These are phyloP conservation scores for Mariannaea sp. DNA, from an alignment of 2,329 filamentous ascomycete species.

Conservation along the genomic window DNA sequence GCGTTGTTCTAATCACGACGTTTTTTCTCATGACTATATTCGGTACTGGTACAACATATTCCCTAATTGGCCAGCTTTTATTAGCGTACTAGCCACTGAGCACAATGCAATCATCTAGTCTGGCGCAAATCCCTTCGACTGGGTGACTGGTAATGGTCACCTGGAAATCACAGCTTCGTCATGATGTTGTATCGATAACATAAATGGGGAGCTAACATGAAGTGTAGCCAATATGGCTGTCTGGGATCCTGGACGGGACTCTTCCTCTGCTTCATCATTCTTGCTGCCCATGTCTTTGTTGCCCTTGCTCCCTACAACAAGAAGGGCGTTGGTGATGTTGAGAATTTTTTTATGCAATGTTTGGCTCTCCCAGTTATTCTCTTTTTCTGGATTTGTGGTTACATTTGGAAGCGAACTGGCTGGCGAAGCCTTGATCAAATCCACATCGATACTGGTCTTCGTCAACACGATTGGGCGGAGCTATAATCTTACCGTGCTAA, in stretches of 20 bases:
- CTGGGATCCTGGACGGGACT: conserved; percentile 69
- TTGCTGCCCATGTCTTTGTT: conserved; percentile 58
- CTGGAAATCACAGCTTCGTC: too few relatives aligned
- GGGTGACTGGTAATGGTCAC: too few relatives aligned
- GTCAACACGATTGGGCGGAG: conserved; percentile 66
- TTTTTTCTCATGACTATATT: too few relatives aligned
- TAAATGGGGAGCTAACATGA: too few relatives aligned
- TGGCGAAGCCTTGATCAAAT: conserved; percentile 65
- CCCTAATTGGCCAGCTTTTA: too few relatives aligned
- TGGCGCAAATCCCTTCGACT: too few relatives aligned
- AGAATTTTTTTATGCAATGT: conserved; percentile 60
- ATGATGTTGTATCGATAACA: too few relatives aligned
- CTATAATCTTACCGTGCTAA: conserved; percentile 59
- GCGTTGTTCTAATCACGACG: too few relatives aligned
- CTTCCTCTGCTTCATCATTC: conserved; percentile 56
- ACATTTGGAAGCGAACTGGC: conserved; percentile 66
- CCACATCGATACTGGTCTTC: conserved; percentile 68
- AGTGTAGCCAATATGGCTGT: too few relatives aligned
- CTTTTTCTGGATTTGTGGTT: conserved; percentile 60
- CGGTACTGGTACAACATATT: too few relatives aligned
- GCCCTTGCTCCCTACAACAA: conserved; percentile 48
- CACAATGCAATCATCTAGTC: too few relatives aligned
- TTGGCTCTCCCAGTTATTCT: conserved; percentile 60
- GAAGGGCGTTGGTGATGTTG: conserved; percentile 44
- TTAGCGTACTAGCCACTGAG: too few relatives aligned